Conservation (phyloP, 2,329 filamentous ascomycete species). For the Penicillium italicum region DNA sequence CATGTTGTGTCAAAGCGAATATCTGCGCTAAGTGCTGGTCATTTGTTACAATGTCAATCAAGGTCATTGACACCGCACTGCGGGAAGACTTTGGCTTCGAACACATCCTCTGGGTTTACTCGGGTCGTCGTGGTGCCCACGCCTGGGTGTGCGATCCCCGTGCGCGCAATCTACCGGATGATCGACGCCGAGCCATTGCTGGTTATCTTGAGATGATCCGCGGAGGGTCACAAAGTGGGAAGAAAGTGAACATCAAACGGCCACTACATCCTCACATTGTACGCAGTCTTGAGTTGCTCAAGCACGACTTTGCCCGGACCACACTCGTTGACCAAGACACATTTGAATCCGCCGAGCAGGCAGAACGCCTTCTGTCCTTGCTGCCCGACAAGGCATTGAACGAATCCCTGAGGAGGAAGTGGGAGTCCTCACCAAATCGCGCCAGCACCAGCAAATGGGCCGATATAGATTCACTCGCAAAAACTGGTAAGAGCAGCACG, state of each 20-base stretch:
- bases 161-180: constrained; percentile 79
- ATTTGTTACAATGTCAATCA: constrained; percentile 97
- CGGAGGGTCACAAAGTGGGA: constrained; percentile 79
- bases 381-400: constrained; percentile 77
- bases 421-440: constrained; percentile 77
- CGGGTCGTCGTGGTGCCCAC: constrained; percentile 91
- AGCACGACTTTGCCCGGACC: constrained; percentile 76
- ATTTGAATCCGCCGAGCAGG: constrained; percentile 67
- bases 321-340: constrained; percentile 84
- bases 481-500: constrained; percentile 66
- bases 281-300: constrained; percentile 80
- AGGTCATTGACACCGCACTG: constrained; percentile 81
- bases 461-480: constrained; percentile 84
- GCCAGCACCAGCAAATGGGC: constrained; percentile 81
- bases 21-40: constrained; percentile 95
- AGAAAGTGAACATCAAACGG: constrained; percentile 77
- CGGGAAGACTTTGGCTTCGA: constrained; percentile 94
- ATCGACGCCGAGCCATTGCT: constrained; percentile 77
- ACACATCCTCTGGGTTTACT: constrained; percentile 98
- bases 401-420: constrained; percentile 80
- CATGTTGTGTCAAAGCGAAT: constrained; percentile 88
- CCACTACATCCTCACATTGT: constrained; percentile 86
- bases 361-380: constrained; percentile 74
- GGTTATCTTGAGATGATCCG: constrained; percentile 88
- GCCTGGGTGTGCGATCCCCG: constrained; percentile 95